Conservation (phyloP, 1,139 yeast species). For the Lodderomyces oxycetoniae region DNA sequence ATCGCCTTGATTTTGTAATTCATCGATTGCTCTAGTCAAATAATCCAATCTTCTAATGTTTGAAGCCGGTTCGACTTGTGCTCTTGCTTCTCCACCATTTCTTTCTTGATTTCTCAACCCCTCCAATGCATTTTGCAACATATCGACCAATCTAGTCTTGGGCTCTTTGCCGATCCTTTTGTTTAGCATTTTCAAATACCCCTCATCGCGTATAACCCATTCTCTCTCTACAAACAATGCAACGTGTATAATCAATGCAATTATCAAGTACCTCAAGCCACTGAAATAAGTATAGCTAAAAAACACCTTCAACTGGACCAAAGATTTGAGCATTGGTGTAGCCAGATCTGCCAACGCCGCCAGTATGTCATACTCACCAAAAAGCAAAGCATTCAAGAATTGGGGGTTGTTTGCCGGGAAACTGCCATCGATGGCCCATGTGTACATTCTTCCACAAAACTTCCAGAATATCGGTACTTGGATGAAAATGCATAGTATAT, state of each 20-base stretch:
- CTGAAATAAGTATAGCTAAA: conserved; percentile 35
- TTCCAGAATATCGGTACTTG: conserved; percentile 60
- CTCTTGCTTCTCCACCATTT: conserved; percentile 4
- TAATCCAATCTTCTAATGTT: conserved; percentile 24
- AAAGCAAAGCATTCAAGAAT: conserved; percentile 40
- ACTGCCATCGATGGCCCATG: conserved; percentile 51
- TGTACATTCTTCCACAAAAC: conserved; percentile 45
- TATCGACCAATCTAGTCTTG: conserved; percentile 36
- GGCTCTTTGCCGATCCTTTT: conserved; percentile 58
- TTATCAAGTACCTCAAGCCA: conserved; percentile 37
- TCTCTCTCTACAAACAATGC: conserved; percentile 59
- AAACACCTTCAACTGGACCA: conserved; percentile 19
- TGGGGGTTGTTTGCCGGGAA: conserved; percentile 37
- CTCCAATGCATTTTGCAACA: conserved; percentile 30
- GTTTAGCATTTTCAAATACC: conserved; percentile 52
- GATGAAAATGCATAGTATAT: conserved; percentile 38
- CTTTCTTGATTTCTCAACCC: conserved; percentile 26
- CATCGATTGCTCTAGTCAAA: conserved; percentile 30
- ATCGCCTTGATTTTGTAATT: conserved; percentile 19
- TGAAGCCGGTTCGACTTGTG: conserved; percentile 18
- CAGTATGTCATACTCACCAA: conserved; percentile 37
- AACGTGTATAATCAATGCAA: conserved; percentile 39
- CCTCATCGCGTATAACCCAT: conserved; percentile 69
- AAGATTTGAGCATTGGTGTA: conserved; percentile 8
- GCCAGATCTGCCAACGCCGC: conserved; percentile 9